Conservation (phyloP, 768 basidiomycete genomes). For the Termitomyces sp. region DNA sequence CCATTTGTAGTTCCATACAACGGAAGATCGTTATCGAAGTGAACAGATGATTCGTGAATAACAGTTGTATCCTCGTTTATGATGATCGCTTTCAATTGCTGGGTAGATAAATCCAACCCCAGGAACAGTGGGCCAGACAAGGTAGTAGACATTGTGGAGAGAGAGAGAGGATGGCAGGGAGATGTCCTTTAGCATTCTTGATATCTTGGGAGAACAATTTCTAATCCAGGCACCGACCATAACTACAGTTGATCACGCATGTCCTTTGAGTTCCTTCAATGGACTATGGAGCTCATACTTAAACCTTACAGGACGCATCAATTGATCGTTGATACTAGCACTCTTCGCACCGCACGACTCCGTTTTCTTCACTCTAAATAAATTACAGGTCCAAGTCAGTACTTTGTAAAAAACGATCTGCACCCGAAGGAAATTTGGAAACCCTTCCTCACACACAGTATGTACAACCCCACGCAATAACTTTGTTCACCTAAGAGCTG, state of each 20-base stretch:
- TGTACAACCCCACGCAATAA: background rate
- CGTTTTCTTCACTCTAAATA: too few relatives aligned
- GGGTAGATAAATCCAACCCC: conserved; percentile 84
- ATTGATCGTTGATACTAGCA: too few relatives aligned
- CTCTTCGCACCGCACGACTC: too few relatives aligned
- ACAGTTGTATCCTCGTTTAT: conserved; percentile 51
- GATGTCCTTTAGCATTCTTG: background rate
- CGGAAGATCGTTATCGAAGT: conserved; percentile 79
- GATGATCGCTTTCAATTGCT: conserved; percentile 75
- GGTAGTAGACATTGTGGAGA: conserved; percentile 8
- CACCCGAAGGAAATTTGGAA: too few relatives aligned
- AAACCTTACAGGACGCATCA: too few relatives aligned
- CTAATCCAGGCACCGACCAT: conserved; percentile 4
- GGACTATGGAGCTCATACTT: too few relatives aligned
- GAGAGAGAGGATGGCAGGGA: background rate
- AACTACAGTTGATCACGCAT: background rate
- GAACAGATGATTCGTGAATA: conserved; percentile 64
- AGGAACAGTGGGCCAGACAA: conserved; percentile 44
- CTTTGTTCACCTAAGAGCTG: background rate
- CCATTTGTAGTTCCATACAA: conserved; percentile 63
- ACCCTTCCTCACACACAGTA: too few relatives aligned
- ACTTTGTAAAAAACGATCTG: too few relatives aligned
- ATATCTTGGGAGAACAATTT: conserved; percentile 3
- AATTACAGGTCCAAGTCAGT: too few relatives aligned
- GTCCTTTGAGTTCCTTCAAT: too few relatives aligned